Percentiles rank a stretch among this genome's conserved stretches.
These are phyloP conservation scores for Lotmaria passim DNA, from an alignment of 208 protist species.

Conservation along the genomic window DNA sequence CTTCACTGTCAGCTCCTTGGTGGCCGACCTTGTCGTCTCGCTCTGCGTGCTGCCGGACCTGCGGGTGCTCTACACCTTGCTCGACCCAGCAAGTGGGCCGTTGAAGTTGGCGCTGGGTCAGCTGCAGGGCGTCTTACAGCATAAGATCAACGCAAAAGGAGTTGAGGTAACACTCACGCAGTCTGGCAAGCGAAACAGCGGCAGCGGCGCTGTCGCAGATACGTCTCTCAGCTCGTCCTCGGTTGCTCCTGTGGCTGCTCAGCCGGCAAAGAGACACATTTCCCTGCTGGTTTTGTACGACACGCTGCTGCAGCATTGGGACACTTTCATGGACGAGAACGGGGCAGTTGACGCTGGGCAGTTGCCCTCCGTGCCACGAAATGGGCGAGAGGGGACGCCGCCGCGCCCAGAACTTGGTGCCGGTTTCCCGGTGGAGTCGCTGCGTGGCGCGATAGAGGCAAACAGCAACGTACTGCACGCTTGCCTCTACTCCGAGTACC, in stretches of 20 bases:
- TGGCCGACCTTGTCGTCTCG: conserved; percentile 52
- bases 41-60: conserved; percentile 68
- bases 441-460: conserved; percentile 35
- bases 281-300: conserved; percentile 33
- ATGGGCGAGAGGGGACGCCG: background rate
- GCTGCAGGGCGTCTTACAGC: conserved; percentile 33
- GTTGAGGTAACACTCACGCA: conserved; percentile 23
- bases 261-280: background rate
- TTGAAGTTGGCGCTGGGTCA: conserved; percentile 47
- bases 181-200: conserved; percentile 16
- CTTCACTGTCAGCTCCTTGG: conserved; percentile 42
- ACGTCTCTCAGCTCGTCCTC: background rate
- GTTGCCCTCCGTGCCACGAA: background rate
- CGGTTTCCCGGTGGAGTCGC: conserved; percentile 1
- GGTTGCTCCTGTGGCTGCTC: background rate
- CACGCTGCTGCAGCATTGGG: conserved; percentile 37
- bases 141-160: conserved; percentile 28
- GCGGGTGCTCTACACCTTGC: conserved; percentile 72
- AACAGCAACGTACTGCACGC: conserved; percentile 39
- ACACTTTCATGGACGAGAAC: conserved; percentile 17
- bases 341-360: background rate
- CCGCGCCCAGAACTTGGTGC: background rate
- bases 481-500: conserved; percentile 61
- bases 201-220: conserved; percentile 23
- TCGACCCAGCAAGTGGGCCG: conserved; percentile 57